Base-by-base conservation (phyloP, 306 rosid genomes). In the Dryas alaskensis region DNA sequence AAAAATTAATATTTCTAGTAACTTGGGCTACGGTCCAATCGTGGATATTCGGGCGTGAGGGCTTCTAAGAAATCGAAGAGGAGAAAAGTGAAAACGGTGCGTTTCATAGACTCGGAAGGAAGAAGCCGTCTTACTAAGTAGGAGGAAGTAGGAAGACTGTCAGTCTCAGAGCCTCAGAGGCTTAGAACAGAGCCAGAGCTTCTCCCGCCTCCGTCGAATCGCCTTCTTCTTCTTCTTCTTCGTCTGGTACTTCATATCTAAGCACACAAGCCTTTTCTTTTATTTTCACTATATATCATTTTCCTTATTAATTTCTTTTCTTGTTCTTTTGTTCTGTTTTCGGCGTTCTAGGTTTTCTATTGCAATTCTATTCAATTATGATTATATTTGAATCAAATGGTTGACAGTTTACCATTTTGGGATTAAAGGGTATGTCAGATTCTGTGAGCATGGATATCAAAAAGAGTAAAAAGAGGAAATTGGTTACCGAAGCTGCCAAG, bases 401-500 rank as follows among this genome's bases (percentile, higher is more conserved):
- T 31, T 31, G 37, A 31, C 37, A 31, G 0, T 31, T 31, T 1
- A 31, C 37, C 37, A 31, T 22, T 22, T 22, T 22, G 0, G 22
- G 22, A 22, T 22, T 22, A 22, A 22, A 22, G 37, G 37, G 3
- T 31, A 1, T 31, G 37, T 31, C 37, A 1, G 37, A 31, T 31
- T 31, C 37, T 31, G 37, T 17, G 4, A 54, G 45, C 5, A 22
- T 52, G 77, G 63, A 43, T 45, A 40, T 71, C 27, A 47, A 27
- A 67, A 46, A 12, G 10, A 61, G 3, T 16, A 81, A 60, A 55
- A 55, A 60, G 48, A 72, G 47, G 65, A 52, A 63, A 31, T 14
- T 58, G 31, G 22, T 31, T 4, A 83, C 73, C 80, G 92, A 89
- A 62, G 76, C 87, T 7, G 85, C 80, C 17, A 72, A 79, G 74